Conservation (phyloP, 2,329 filamentous ascomycete genomes). For the Aspergillus pseudonomiae region DNA sequence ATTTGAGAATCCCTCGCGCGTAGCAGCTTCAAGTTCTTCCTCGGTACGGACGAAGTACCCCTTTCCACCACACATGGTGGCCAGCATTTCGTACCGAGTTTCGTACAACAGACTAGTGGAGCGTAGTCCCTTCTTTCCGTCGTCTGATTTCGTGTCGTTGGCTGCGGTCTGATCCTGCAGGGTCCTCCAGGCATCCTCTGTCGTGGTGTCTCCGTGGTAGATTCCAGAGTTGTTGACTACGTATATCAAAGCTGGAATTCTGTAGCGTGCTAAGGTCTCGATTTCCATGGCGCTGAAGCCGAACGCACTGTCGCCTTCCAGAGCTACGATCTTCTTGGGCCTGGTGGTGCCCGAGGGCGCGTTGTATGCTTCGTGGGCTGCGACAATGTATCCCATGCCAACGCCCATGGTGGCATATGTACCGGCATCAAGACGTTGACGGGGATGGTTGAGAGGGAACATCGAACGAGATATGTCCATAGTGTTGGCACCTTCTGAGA, state of each 20-base stretch:
- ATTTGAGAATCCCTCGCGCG: conserved; percentile 52
- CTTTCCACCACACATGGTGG: conserved; percentile 57
- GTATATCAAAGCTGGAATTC: conserved; percentile 58
- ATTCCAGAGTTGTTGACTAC: conserved; percentile 60
- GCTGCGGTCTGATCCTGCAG: conserved; percentile 46
- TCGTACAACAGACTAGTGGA: conserved; percentile 57
- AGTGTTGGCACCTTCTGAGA: conserved; percentile 62
- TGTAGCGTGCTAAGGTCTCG: conserved; percentile 59
- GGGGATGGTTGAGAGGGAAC: conserved; percentile 58
- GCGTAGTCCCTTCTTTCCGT: conserved; percentile 43
- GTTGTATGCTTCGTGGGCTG: conserved; percentile 60
- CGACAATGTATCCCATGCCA: conserved; percentile 60
- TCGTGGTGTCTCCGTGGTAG: conserved; percentile 49
- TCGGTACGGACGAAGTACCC: conserved; percentile 56
- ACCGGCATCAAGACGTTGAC: conserved; percentile 60
- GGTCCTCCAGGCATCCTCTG: conserved; percentile 48
- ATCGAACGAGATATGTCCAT: conserved; percentile 63
- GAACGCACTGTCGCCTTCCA: conserved; percentile 61
- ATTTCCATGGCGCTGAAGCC: conserved; percentile 60
- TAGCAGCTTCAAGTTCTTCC: conserved; percentile 56
- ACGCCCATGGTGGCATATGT: conserved; percentile 65
- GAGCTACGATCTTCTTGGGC: conserved; percentile 57
- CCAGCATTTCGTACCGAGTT: conserved; percentile 59
- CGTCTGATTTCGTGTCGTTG: conserved; percentile 29
- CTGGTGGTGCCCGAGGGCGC: conserved; percentile 35